These are phyloP conservation scores for Elsinoe batatas DNA, from an alignment of 2,329 filamentous ascomycete species.

Conservation along the genomic window DNA sequence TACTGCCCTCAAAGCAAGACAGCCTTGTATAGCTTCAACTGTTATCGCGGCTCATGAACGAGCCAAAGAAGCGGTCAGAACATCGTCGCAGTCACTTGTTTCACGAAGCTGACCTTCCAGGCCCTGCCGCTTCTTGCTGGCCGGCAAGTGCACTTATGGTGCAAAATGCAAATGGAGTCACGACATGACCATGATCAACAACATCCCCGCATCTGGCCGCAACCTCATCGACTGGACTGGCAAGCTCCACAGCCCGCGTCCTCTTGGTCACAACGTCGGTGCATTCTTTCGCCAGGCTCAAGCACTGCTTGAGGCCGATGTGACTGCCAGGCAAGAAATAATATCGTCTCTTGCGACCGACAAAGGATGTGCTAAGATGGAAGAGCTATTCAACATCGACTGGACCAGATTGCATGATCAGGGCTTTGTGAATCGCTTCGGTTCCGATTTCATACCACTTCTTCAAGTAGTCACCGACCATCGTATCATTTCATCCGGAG, in stretches of 20 bases:
- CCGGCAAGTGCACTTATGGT: slow-evolving; percentile 15
- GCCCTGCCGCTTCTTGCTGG: slow-evolving; percentile 15
- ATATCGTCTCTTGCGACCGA: slow-evolving; percentile 19
- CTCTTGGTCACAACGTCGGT: not conserved
- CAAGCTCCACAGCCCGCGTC: not conserved
- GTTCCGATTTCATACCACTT: not conserved
- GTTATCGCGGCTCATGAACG: no score
- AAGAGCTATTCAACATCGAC: slow-evolving; percentile 16
- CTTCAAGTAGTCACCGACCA: not conserved
- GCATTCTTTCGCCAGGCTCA: slow-evolving; percentile 19
- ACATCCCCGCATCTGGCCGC: not conserved
- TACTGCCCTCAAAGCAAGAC: no score
- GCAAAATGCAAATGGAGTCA: slow-evolving; percentile 17
- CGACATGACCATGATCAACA: slow-evolving; percentile 6
- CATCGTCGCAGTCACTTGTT: no score
- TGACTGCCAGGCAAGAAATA: slow-evolving; percentile 19
- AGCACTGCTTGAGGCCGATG: slow-evolving; percentile 16
- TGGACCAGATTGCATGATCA: not conserved
- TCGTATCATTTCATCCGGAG: not conserved
- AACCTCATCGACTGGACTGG: not conserved
- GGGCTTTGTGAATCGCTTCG: not conserved
- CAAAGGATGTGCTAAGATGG: slow-evolving; percentile 18
- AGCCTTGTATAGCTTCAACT: no score
- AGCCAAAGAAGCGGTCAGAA: no score
- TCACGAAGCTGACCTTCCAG: slow-evolving; percentile 12